Conservation (phyloP, 495 filamentous ascomycete genomes). For the Halenospora varia region DNA sequence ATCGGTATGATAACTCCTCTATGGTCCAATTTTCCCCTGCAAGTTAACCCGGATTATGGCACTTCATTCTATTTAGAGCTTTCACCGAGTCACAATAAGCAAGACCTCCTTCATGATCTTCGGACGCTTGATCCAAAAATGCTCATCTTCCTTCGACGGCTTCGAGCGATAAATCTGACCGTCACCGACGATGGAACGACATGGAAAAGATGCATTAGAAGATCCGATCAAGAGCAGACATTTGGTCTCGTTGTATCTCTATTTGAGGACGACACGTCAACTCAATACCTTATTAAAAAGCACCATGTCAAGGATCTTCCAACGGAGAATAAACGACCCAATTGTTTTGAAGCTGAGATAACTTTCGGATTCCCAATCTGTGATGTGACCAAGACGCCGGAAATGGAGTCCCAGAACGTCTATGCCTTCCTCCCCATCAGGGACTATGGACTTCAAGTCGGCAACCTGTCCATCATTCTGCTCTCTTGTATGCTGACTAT, state of each 20-base stretch:
- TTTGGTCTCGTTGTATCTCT: not conserved
- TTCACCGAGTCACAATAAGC: not conserved
- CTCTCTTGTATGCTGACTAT: not conserved
- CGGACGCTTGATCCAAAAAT: not conserved
- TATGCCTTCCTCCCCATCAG: conserved; percentile 19
- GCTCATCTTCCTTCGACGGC: conserved; percentile 8
- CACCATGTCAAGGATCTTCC: not conserved
- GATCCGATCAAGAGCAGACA: not conserved
- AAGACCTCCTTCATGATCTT: conserved; percentile 4
- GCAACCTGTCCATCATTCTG: conserved; percentile 1
- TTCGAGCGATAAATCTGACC: not conserved
- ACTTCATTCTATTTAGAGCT: conserved; percentile 2
- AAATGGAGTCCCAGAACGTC: conserved; percentile 4
- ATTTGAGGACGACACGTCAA: not conserved
- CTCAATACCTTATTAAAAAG: not conserved
- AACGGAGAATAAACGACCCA: not conserved
- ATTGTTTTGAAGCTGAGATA: not conserved
- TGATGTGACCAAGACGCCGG: not conserved
- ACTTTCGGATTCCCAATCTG: conserved; percentile 9
- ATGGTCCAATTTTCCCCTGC: not conserved
- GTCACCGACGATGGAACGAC: not conserved
- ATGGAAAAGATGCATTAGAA: not conserved
- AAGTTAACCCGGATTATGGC: not conserved
- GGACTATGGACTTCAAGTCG: conserved; percentile 7
- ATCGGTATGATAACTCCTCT: conserved; percentile 30